Conservation (phyloP, 495 filamentous ascomycete genomes). For the Talaromyces nanjingensis region DNA sequence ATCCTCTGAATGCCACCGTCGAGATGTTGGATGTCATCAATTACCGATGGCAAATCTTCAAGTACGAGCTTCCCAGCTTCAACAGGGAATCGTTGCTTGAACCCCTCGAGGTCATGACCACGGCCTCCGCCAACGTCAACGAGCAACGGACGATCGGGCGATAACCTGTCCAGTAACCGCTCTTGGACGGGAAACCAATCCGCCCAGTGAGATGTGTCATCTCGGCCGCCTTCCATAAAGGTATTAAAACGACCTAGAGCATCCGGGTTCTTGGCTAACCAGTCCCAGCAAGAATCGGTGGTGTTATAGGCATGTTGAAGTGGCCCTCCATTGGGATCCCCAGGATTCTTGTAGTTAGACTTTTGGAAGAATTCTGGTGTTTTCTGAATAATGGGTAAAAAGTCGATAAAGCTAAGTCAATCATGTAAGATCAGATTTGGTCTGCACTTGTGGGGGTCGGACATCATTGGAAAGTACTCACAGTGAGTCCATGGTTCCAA, state of each 20-base stretch:
- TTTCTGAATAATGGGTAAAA: constrained; percentile 13
- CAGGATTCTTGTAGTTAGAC: constrained; percentile 20
- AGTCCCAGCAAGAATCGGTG: constrained; percentile 20
- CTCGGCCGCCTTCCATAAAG: constrained; percentile 35
- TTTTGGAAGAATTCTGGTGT: constrained; percentile 22
- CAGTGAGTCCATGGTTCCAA: constrained; percentile 15
- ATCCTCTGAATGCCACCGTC: constrained; percentile 20
- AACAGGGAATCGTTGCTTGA: constrained; percentile 21
- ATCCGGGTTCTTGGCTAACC: constrained; percentile 19
- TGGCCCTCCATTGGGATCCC: constrained; percentile 18
- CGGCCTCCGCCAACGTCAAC: constrained; percentile 48
- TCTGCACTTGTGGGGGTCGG: background rate
- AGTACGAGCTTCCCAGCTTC: constrained; percentile 27
- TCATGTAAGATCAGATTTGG: background rate
- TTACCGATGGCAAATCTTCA: constrained; percentile 37
- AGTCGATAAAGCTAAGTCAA: constrained; percentile 13
- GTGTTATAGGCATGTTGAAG: constrained; percentile 28
- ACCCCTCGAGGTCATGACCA: constrained; percentile 41
- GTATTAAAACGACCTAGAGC: constrained; percentile 20
- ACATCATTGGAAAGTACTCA: constrained; percentile 7
- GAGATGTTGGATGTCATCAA: constrained; percentile 20
- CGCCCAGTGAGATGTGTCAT: constrained; percentile 37
- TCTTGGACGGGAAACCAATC: constrained; percentile 44
- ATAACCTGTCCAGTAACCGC: constrained; percentile 14
- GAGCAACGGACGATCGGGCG: constrained; percentile 28